Conservation (phyloP, 306 rosid species). For the Vigna trinervia region DNA sequence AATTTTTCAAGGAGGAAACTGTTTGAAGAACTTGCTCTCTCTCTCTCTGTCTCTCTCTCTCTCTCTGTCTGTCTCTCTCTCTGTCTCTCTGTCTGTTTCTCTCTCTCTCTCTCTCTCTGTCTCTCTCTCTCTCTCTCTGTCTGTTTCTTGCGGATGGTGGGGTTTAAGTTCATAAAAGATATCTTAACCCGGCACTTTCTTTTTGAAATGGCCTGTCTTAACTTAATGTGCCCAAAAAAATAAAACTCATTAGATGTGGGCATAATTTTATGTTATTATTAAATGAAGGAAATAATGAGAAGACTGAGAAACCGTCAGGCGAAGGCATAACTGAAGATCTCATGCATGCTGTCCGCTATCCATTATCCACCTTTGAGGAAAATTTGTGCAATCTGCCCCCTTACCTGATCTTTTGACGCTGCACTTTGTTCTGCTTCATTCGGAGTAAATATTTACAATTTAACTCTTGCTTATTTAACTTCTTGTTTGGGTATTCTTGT, state of each 20-base stretch:
- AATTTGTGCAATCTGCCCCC: not conserved
- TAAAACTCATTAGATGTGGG: not conserved
- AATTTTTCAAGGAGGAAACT: not conserved
- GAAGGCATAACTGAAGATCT: conserved; percentile 5
- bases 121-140: no score
- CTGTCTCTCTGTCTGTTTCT: not conserved
- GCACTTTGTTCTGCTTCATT: conserved; percentile 23
- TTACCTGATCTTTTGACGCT: conserved; percentile 31
- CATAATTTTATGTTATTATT: conserved; percentile 17
- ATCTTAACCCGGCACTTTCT: not conserved
- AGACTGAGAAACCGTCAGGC: not conserved
- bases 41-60: conserved; percentile 4
- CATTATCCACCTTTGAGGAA: conserved; percentile 2
- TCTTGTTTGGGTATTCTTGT: conserved; percentile 54
- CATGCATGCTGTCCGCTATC: not conserved
- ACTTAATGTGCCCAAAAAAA: not conserved
- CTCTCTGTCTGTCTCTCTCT: not conserved
- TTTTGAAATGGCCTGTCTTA: conserved; percentile 7
- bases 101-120: no score
- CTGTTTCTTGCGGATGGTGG: not conserved
- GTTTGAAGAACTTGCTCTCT: conserved; percentile 15
- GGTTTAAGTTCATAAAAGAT: not conserved
- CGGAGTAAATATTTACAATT: conserved; percentile 3
- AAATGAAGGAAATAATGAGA: conserved; percentile 5
- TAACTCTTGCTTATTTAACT: conserved; percentile 24